Evolutionary conservation across 2,329 filamentous ascomycete species (phyloP).

Genomic region (Podosphaera fusca): DNA sequence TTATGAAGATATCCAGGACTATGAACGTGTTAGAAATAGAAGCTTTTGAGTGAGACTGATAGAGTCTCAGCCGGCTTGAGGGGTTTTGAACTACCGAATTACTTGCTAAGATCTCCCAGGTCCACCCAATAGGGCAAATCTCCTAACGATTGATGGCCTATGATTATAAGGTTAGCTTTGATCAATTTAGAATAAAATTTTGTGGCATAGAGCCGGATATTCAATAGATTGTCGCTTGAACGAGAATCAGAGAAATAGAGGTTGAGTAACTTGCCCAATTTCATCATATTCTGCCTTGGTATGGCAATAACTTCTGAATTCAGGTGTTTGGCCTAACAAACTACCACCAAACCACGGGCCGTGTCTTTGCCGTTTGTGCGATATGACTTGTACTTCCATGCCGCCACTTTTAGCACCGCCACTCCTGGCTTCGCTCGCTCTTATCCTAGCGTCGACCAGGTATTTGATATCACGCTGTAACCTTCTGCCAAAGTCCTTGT

Average conservation of each 20-base stretch:
- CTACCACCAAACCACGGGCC: constrained; percentile 97
- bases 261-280: constrained; percentile 6
- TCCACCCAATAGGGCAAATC: constrained; percentile 81
- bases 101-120: constrained; percentile 47
- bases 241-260: neutral
- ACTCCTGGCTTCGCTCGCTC: constrained; percentile 73
- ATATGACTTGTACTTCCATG: constrained; percentile 88
- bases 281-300: constrained; percentile 38
- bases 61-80: too few species aligned
- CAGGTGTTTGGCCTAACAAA: constrained; percentile 85
- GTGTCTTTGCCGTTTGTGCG: constrained; percentile 90
- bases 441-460: constrained; percentile 78
- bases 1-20: too few species aligned
- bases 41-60: too few species aligned
- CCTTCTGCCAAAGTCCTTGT: constrained; percentile 93
- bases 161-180: neutral
- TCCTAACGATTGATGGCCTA: constrained; percentile 79
- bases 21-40: too few species aligned
- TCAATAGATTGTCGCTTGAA: neutral
- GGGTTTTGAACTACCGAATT: too few species aligned
- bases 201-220: neutral
- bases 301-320: constrained; percentile 97
- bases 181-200: neutral
- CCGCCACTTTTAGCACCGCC: constrained; percentile 79
- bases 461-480: constrained; percentile 95